phyloP scores from a whole-genome alignment of 768 basidiomycete species.

The Suillus occidentalis region DNA sequence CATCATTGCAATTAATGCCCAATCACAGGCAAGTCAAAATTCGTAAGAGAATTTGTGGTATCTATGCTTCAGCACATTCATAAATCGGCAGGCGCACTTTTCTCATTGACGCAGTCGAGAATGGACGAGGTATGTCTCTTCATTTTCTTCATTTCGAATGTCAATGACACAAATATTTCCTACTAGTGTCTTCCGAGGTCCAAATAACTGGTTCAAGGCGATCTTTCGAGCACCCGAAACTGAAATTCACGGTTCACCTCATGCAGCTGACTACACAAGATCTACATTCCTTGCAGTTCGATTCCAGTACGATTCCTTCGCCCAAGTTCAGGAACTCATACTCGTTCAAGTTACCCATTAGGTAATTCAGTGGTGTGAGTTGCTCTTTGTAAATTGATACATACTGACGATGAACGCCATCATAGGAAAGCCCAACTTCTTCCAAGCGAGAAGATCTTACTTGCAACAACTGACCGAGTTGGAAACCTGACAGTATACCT shows the following conservation, averaged over 20 bases:
- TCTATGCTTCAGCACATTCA: neutral
- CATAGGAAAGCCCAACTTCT: slow-evolving; percentile 42
- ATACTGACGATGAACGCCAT: neutral
- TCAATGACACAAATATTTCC: neutral
- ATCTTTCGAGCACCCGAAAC: slow-evolving; percentile 19
- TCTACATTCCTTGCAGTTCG: slow-evolving; percentile 26
- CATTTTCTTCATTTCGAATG: neutral
- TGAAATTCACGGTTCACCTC: slow-evolving; percentile 21
- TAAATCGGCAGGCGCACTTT: slow-evolving; percentile 8
- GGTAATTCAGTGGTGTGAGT: slow-evolving; percentile 17
- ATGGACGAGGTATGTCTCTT: neutral
- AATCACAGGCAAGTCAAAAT: slow-evolving; percentile 7
- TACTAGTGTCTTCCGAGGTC: neutral
- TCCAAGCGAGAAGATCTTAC: slow-evolving; percentile 39
- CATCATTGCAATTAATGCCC: slow-evolving; percentile 20
- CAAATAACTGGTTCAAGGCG: slow-evolving; percentile 20
- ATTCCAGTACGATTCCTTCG: slow-evolving; percentile 21
- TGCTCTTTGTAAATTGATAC: neutral
- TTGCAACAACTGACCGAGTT: slow-evolving; percentile 38
- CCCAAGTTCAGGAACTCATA: slow-evolving; percentile 20
- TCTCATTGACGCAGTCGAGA: slow-evolving; percentile 5
- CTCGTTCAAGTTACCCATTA: slow-evolving; percentile 19
- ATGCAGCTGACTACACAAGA: slow-evolving; percentile 30
- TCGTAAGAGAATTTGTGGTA: slow-evolving; percentile 10
- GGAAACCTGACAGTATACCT: slow-evolving; percentile 41